Conservation (phyloP, 768 basidiomycete species). For the Leccinum variicolor region DNA sequence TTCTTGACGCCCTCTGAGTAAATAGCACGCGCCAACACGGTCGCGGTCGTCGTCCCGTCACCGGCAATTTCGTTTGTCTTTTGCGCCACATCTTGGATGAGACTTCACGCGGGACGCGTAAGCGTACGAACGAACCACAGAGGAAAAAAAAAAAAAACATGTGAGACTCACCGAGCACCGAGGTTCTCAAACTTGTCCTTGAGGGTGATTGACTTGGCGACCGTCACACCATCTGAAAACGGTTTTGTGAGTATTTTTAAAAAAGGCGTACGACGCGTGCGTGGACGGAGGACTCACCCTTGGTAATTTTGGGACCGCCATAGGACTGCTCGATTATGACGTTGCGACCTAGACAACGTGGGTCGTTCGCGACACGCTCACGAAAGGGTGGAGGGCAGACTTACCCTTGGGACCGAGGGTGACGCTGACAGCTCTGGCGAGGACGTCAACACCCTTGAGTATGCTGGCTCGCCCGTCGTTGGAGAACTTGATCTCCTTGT, state of each 20-base stretch:
- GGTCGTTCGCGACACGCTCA: constrained; percentile 12
- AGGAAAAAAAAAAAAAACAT: not conserved
- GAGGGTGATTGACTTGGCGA: constrained; percentile 90
- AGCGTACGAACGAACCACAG: constrained; percentile 6
- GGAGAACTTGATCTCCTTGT: constrained; percentile 97
- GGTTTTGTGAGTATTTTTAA: not conserved
- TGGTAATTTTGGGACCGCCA: constrained; percentile 93
- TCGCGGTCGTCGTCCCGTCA: constrained; percentile 97
- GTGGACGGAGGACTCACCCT: constrained; percentile 51
- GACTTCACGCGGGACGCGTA: constrained; percentile 39
- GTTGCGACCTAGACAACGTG: constrained; percentile 65
- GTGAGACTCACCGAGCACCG: constrained; percentile 86
- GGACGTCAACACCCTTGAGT: constrained; percentile 92
- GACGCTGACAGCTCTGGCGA: constrained; percentile 95
- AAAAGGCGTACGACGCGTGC: not conserved
- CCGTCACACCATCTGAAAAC: constrained; percentile 88
- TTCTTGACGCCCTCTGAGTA: constrained; percentile 99
- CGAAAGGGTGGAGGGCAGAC: constrained; percentile 5
- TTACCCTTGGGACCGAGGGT: constrained; percentile 95
- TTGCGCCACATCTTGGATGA: constrained; percentile 92
- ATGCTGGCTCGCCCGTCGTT: constrained; percentile 94
- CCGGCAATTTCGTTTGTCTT: constrained; percentile 98
- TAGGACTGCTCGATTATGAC: constrained; percentile 97
- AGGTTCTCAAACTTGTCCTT: constrained; percentile 99
- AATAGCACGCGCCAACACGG: constrained; percentile 94